Conservation (phyloP, 805 yeast genomes). For the Candida ortonii region DNA sequence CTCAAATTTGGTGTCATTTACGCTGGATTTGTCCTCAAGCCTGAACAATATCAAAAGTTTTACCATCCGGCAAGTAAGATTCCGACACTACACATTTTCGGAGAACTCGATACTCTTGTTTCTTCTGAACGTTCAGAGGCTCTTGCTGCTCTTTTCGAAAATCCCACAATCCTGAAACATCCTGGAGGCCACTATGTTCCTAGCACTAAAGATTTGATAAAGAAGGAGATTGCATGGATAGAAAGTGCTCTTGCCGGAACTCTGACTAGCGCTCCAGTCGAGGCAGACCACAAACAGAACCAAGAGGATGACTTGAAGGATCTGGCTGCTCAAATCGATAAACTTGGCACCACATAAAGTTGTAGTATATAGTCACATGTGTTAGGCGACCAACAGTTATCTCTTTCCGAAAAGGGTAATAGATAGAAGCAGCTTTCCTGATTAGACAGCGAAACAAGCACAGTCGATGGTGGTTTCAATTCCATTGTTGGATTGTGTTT, state of each 20-base stretch:
- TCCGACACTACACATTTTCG: conserved; percentile 72
- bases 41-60: conserved; percentile 27
- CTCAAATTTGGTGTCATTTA: conserved; percentile 75
- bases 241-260: conserved; percentile 22
- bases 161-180: conserved; percentile 56
- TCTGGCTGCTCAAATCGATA: conserved; percentile 27
- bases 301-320: conserved; percentile 28
- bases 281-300: conserved; percentile 7
- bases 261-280: conserved; percentile 8
- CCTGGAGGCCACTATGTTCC: conserved; percentile 99
- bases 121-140: conserved; percentile 65
- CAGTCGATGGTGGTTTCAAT: no score
- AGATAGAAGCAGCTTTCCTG: no score
- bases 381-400: conserved; percentile 25
- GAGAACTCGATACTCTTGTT: conserved; percentile 85
- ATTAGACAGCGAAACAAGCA: no score
- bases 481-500: no score
- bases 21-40: conserved; percentile 51
- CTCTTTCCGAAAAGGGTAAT: no score
- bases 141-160: conserved; percentile 54
- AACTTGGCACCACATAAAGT: conserved; percentile 28
- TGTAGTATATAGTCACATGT: conserved; percentile 5
- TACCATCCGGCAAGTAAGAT: conserved; percentile 29
- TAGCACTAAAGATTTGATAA: conserved; percentile 55
- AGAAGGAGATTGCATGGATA: conserved; percentile 36